A percentile compares a stretch with the other conserved stretches of the same genome.
Evolutionary conservation across 2,329 filamentous ascomycete genomes (phyloP).

Genomic region (Cadophora sp.): DNA sequence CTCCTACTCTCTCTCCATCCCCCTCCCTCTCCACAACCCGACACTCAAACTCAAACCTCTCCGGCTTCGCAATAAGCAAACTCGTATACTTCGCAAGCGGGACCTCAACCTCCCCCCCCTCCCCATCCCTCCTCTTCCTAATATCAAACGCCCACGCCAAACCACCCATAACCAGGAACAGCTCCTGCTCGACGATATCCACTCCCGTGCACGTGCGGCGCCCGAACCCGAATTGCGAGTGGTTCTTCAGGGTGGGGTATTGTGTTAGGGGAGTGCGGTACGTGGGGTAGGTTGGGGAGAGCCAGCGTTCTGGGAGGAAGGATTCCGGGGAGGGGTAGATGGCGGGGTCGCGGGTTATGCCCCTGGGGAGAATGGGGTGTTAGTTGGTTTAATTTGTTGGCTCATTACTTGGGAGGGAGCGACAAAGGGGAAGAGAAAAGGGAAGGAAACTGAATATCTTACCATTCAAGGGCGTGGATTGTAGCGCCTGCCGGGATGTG

Average conservation of each 20-base stretch:
- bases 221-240: slow-evolving; percentile 71
- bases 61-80: slow-evolving; percentile 55
- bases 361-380: slow-evolving; percentile 47
- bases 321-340: slow-evolving; percentile 69
- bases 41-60: slow-evolving; percentile 55
- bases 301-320: slow-evolving; percentile 67
- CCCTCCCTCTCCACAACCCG: slow-evolving; percentile 51
- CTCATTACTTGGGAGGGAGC: too few relatives aligned
- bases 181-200: slow-evolving; percentile 66
- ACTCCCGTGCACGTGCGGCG: slow-evolving; percentile 68
- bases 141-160: slow-evolving; percentile 59
- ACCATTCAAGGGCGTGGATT: slow-evolving; percentile 60
- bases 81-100: slow-evolving; percentile 35
- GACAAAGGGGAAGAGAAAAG: background rate
- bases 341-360: slow-evolving; percentile 62
- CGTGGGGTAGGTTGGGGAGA: slow-evolving; percentile 67
- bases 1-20: background rate
- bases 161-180: slow-evolving; percentile 56
- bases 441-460: slow-evolving; percentile 32
- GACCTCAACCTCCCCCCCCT: slow-evolving; percentile 33
- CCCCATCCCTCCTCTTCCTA: slow-evolving; percentile 32
- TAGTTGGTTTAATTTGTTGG: background rate
- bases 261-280: slow-evolving; percentile 69
- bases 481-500: slow-evolving; percentile 53
- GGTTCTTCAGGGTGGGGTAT: slow-evolving; percentile 67